These are phyloP conservation scores for Pseudogymnoascus sp. DNA, from an alignment of 2,329 filamentous ascomycete species.

Conservation along the genomic window DNA sequence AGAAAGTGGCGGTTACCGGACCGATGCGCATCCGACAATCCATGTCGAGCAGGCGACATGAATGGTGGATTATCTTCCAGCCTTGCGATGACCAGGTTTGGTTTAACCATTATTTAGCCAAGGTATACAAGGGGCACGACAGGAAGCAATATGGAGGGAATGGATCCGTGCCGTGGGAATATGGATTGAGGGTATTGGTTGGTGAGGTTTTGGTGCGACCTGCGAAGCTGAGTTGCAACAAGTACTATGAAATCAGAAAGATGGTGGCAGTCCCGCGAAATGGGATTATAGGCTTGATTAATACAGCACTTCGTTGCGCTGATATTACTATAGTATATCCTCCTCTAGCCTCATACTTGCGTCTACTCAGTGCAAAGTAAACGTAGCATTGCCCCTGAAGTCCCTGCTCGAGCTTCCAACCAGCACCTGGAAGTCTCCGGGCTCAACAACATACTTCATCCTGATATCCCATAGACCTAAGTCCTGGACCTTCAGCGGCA, in stretches of 20 bases:
- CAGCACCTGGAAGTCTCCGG: slow-evolving; percentile 56
- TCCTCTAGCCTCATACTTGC: neutral
- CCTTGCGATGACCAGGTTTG: neutral
- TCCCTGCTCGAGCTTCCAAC: slow-evolving; percentile 55
- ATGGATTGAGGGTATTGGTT: no score
- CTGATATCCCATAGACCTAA: slow-evolving; percentile 64
- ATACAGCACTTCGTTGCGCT: neutral
- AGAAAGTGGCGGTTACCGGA: neutral
- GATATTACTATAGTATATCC: neutral
- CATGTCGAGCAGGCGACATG: neutral
- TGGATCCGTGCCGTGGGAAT: neutral
- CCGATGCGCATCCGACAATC: neutral
- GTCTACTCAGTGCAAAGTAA: slow-evolving; percentile 37
- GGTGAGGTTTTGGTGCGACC: neutral
- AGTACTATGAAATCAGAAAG: neutral
- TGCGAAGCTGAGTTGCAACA: no score
- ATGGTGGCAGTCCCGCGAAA: neutral
- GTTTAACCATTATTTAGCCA: neutral
- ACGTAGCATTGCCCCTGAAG: slow-evolving; percentile 47
- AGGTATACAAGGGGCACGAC: neutral
- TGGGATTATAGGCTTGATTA: neutral
- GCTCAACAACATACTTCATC: slow-evolving; percentile 69
- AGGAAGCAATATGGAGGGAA: neutral
- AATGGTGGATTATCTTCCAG: slow-evolving; percentile 2
- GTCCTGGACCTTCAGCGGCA: slow-evolving; percentile 57